phyloP scores from a whole-genome alignment of 148 eudicot species.

The Amaranthus cruentus region DNA sequence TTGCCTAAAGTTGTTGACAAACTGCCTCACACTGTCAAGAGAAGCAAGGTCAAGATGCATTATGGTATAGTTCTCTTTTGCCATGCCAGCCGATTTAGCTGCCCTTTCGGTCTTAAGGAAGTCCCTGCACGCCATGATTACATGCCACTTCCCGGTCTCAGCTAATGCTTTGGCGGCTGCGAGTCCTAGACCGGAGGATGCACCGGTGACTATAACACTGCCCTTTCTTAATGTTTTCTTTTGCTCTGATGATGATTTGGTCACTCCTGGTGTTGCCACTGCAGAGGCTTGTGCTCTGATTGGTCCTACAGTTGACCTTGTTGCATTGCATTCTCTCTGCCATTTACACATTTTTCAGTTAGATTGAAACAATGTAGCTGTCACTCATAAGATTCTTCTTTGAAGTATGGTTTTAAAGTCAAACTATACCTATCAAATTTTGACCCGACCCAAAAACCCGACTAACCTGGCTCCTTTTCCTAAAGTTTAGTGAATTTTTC shows the following conservation, averaged over 20 bases:
- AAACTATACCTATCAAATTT: no score
- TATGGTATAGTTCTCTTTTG: slow-evolving; percentile 65
- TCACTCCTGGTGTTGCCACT: slow-evolving; percentile 51
- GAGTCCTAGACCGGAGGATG: slow-evolving; percentile 88
- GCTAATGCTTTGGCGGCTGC: slow-evolving; percentile 83
- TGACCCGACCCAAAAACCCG: no score
- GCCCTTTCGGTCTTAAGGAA: slow-evolving; percentile 87
- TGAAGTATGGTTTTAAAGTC: no score
- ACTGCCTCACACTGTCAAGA: slow-evolving; percentile 45
- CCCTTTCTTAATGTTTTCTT: slow-evolving; percentile 86
- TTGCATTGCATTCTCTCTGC: slow-evolving; percentile 33
- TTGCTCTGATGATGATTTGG: slow-evolving; percentile 33
- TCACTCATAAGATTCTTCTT: no score
- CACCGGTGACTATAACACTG: slow-evolving; percentile 80
- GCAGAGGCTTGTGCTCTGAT: slow-evolving; percentile 51
- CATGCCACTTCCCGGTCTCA: slow-evolving; percentile 87
- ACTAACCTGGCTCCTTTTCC: no score
- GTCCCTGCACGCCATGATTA: slow-evolving; percentile 87
- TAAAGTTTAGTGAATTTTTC: no score
- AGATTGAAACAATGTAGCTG: no score
- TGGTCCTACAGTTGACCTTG: slow-evolving; percentile 28
- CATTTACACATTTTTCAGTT: neutral
- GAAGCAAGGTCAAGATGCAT: slow-evolving; percentile 95
- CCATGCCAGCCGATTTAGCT: slow-evolving; percentile 69
- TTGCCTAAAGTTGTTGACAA: slow-evolving; percentile 34